Percentiles rank a stretch among this genome's conserved stretches.
phyloP scores from a whole-genome alignment of 768 basidiomycete genomes.

The Podaxis sp. region DNA sequence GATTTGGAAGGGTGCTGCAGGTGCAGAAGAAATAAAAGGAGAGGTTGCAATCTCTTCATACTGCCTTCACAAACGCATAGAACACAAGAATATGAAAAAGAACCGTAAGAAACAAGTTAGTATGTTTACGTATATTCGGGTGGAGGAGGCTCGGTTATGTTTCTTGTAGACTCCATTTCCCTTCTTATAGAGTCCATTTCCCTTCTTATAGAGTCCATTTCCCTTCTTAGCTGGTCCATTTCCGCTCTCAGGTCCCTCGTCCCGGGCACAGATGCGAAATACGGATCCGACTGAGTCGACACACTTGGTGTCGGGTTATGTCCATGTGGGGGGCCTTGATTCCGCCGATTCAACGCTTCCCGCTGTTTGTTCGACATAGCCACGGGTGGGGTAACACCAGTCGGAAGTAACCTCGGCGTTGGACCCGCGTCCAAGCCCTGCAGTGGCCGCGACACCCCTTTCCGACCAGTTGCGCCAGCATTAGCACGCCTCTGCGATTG shows the following conservation, averaged over 20 bases:
- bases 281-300: conserved; percentile 32
- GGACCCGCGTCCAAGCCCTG: no score
- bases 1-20: no score
- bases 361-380: background rate
- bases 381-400: background rate
- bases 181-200: background rate
- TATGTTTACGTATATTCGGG: background rate
- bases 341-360: background rate
- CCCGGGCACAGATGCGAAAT: background rate
- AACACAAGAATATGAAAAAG: no score
- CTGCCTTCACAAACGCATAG: no score
- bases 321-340: background rate
- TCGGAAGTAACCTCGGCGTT: no score
- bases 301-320: background rate
- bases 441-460: no score
- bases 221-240: conserved; percentile 7
- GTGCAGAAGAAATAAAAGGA: no score
- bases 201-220: background rate
- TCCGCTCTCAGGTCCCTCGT: conserved; percentile 7
- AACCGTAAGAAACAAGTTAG: background rate
- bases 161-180: background rate
- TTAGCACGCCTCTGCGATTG: background rate
- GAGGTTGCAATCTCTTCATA: no score
- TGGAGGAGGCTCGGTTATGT: background rate
- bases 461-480: no score